Conservation (phyloP, 2,329 filamentous ascomycete genomes). For the Seiridium unicorne region DNA sequence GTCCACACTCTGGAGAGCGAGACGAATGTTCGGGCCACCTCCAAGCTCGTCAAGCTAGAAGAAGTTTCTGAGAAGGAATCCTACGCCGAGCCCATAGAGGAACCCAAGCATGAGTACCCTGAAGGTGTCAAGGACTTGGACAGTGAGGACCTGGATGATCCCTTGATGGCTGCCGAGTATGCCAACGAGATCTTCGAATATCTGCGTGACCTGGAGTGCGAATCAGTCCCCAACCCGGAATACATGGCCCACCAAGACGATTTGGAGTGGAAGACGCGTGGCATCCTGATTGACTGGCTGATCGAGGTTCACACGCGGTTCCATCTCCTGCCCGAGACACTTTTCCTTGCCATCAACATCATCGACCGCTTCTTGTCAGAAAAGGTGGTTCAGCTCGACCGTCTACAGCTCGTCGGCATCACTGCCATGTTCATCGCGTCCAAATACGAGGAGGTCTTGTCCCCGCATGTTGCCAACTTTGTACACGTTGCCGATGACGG, state of each 20-base stretch:
- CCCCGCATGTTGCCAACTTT: constrained; percentile 96
- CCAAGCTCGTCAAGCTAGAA: constrained; percentile 28
- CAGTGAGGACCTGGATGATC: constrained; percentile 85
- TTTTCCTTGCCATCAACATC: constrained; percentile 96
- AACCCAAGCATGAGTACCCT: constrained; percentile 26
- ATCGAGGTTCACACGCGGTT: constrained; percentile 98
- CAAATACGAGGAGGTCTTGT: constrained; percentile 98
- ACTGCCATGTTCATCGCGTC: constrained; percentile 99
- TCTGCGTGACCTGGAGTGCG: constrained; percentile 77
- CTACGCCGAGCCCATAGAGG: constrained; percentile 19
- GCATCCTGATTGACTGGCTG: constrained; percentile 96
- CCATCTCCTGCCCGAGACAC: constrained; percentile 89
- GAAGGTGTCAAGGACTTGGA: constrained; percentile 67
- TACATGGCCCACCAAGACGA: constrained; percentile 97
- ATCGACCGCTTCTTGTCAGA: constrained; percentile 95
- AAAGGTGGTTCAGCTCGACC: constrained; percentile 94
- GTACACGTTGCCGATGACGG: constrained; percentile 95
- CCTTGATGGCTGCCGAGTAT: constrained; percentile 97
- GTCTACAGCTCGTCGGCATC: constrained; percentile 92
- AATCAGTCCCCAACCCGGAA: constrained; percentile 79
- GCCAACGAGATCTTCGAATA: constrained; percentile 98
- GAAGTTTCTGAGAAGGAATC: constrained; percentile 31
- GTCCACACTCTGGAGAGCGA: constrained; percentile 52
- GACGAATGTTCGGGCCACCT: constrained; percentile 31
- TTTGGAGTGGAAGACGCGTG: constrained; percentile 97